A percentile compares a stretch with the other conserved stretches of the same genome.
These are phyloP conservation scores for Globisporangium paroecandrum DNA, from an alignment of 352 stramenopile genomes.

Conservation along the genomic window DNA sequence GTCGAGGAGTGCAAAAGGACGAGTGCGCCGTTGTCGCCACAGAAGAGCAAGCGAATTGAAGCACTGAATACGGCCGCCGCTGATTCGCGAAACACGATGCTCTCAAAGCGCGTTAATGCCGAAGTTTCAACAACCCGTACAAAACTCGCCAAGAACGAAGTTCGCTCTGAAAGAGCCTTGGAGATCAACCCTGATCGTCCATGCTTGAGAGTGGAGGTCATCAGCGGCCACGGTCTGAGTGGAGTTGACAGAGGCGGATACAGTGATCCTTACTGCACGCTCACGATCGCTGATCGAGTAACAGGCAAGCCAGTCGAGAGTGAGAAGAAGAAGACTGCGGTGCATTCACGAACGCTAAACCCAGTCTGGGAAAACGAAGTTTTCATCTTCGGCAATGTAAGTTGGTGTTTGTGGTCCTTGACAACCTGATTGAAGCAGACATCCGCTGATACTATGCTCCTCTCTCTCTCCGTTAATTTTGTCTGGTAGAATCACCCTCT, in stretches of 20 bases:
- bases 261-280: conserved; percentile 72
- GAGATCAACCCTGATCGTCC: conserved; percentile 28
- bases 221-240: conserved; percentile 56
- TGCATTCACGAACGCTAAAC: conserved; percentile 69
- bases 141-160: conserved; percentile 54
- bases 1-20: conserved; percentile 55
- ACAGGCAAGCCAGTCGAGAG: conserved; percentile 46
- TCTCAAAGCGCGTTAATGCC: conserved; percentile 43
- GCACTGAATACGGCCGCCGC: conserved; percentile 28
- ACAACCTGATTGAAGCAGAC: background rate
- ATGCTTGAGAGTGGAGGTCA: conserved; percentile 48
- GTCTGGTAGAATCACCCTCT: conserved; percentile 41
- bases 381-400: conserved; percentile 63
- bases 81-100: conserved; percentile 39
- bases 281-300: conserved; percentile 47
- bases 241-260: conserved; percentile 61
- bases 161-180: conserved; percentile 45
- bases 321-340: conserved; percentile 70
- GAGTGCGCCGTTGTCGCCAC: conserved; percentile 38
- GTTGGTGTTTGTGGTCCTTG: conserved; percentile 9
- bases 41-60: conserved; percentile 47
- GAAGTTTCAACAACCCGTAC: conserved; percentile 58
- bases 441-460: background rate
- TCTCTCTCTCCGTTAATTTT: background rate
- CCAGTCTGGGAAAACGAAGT: conserved; percentile 63